Evolutionary conservation across 352 stramenopile genomes (phyloP).

Genomic region (Pythium utonaiense): DNA sequence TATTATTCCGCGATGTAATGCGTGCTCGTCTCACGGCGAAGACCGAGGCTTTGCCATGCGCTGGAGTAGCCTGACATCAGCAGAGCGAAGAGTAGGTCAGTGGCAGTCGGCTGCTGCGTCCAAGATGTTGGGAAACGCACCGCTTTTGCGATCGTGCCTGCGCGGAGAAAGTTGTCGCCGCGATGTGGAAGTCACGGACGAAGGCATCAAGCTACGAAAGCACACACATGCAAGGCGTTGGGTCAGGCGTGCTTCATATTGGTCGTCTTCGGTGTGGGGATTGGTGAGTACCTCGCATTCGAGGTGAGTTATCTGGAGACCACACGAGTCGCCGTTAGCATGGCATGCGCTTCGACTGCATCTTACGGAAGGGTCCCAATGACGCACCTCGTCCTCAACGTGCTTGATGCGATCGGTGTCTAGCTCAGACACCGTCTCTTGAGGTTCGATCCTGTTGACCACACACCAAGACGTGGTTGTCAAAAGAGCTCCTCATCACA

Average conservation of each 20-base stretch:
- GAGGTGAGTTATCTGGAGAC: conserved; percentile 20
- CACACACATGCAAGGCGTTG: no score
- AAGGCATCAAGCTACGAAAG: conserved; percentile 65
- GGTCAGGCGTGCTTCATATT: no score
- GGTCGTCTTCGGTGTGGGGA: no score
- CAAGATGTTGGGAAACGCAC: conserved; percentile 39
- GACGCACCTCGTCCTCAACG: conserved; percentile 22
- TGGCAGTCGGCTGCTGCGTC: no score
- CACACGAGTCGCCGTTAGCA: no score
- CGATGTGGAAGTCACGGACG: conserved; percentile 59
- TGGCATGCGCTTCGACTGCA: no score
- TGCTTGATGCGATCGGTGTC: conserved; percentile 10
- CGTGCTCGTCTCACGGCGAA: background rate
- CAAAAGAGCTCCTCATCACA: no score
- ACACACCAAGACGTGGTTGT: background rate
- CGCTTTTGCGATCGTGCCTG: conserved; percentile 36
- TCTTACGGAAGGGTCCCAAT: no score
- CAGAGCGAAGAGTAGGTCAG: no score
- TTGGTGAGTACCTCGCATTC: conserved; percentile 23
- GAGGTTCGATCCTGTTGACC: conserved; percentile 8
- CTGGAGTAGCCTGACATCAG: background rate
- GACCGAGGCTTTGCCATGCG: background rate
- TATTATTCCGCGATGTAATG: conserved; percentile 3
- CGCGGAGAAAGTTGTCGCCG: conserved; percentile 41
- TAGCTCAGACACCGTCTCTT: conserved; percentile 13